Evolutionary conservation across 495 filamentous ascomycete genomes (phyloP), one percentile per base, ranked within the genome.

Genomic region (Letharia columbiana): DNA sequence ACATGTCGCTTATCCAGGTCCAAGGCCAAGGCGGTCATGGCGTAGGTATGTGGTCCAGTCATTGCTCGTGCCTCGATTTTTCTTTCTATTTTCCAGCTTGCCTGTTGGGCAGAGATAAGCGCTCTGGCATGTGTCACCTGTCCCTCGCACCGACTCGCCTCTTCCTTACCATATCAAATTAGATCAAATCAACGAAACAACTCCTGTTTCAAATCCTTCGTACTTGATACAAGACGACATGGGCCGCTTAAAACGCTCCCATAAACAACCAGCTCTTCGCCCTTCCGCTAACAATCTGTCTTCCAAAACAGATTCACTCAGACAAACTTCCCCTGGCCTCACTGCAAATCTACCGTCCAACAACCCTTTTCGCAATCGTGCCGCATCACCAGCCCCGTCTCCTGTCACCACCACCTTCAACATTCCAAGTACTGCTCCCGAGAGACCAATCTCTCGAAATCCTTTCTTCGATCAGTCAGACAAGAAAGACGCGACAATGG

Each of bases 341-440:
- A 70, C 68, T 13, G 50, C 54, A 3, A 67, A 65, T 50, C 82
- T 94, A 72, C 84, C 86, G 66, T 98, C 94, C 68, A 98, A 98
- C 82, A 98, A 98, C 73, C 94, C 94, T n/a, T 98, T 98, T 75
- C 88, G 94, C 80, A 96, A 96, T 76, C 89, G 89, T 70, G 87
- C 90, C 57, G 78, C 83, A 11, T 94, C 92, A 65, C 92, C 91
- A 60, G 70, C 75, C 65, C 60, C 82, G 74, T 71, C 77, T 73
- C 72, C 81, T 81, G 83, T 70, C 79, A 45, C 44, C 12, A 60
- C 66, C 18, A 63, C 63, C 52, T 66, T 70, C 67, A 60, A 37
- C 73, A 82, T 75, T 58, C 73, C 72, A 68, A 80, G 77, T 73
- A 78, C 74, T 76, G 81, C 75, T 83, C 74, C 73, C 80, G 82